These are phyloP conservation scores for Pseudophaeomoniella oleicola DNA, from an alignment of 2,329 filamentous ascomycete genomes.

Conservation along the genomic window DNA sequence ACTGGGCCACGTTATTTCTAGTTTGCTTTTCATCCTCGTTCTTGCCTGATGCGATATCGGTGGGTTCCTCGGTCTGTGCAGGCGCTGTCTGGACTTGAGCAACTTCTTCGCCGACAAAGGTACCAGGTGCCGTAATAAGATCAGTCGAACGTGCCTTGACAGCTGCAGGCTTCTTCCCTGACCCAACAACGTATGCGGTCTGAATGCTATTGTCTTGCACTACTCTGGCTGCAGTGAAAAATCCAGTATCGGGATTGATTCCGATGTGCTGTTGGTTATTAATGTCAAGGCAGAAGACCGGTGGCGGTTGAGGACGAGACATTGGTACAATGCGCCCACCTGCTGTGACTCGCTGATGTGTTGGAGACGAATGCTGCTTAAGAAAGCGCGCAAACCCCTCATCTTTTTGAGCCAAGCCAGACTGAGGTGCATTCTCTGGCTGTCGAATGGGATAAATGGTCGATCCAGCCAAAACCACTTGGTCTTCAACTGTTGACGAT, in stretches of 20 bases:
- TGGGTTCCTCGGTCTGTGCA: too few relatives aligned
- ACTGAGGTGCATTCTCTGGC: background rate
- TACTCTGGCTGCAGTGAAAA: background rate
- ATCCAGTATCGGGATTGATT: background rate
- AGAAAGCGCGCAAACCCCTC: slow-evolving; percentile 31
- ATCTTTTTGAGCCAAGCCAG: slow-evolving; percentile 16
- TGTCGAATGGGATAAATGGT: background rate
- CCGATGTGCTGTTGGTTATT: background rate
- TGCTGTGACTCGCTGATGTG: slow-evolving; percentile 32
- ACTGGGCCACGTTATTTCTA: too few relatives aligned
- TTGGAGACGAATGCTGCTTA: slow-evolving; percentile 32
- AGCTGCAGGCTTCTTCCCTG: too few relatives aligned
- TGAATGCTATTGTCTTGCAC: too few relatives aligned
- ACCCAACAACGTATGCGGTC: too few relatives aligned
- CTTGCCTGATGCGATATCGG: too few relatives aligned
- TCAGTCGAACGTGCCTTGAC: too few relatives aligned
- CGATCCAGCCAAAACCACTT: background rate
- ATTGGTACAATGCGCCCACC: slow-evolving; percentile 34
- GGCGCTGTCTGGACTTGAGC: too few relatives aligned
- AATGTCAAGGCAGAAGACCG: background rate
- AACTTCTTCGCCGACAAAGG: too few relatives aligned
- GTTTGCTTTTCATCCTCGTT: too few relatives aligned
- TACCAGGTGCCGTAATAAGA: too few relatives aligned
- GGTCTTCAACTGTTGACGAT: background rate
- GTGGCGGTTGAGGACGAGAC: slow-evolving; percentile 18